These are phyloP conservation scores for Russula griseocarnosa DNA, from an alignment of 768 basidiomycete species.

Conservation along the genomic window DNA sequence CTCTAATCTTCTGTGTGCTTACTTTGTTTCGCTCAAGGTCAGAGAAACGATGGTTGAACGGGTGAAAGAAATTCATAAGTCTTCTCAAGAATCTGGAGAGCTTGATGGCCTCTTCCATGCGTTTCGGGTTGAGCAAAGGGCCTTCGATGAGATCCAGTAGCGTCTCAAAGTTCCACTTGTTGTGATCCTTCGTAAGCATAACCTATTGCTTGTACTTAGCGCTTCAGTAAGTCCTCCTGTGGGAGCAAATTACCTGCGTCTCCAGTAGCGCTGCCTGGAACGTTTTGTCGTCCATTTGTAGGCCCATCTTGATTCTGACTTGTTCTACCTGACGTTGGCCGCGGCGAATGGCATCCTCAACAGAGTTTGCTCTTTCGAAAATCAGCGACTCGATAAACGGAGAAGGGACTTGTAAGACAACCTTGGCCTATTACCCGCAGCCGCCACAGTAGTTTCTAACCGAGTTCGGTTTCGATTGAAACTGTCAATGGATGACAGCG, in stretches of 20 bases:
- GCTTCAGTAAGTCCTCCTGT: background rate
- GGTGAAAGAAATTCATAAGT: conserved; percentile 91
- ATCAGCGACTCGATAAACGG: background rate
- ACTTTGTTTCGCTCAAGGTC: conserved; percentile 72
- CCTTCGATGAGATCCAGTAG: conserved; percentile 89
- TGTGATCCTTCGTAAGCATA: conserved; percentile 80
- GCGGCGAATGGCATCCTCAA: conserved; percentile 81
- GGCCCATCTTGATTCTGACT: conserved; percentile 79
- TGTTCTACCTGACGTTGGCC: conserved; percentile 91
- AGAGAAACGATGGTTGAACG: conserved; percentile 82
- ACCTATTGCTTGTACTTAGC: conserved; percentile 46
- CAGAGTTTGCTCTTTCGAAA: conserved; percentile 61
- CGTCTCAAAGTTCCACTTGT: conserved; percentile 89
- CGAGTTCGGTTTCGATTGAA: conserved; percentile 86
- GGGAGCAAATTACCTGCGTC: conserved; percentile 57
- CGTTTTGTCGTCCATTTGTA: conserved; percentile 93
- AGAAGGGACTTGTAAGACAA: conserved; percentile 29
- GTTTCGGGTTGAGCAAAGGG: conserved; percentile 82
- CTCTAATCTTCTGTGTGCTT: background rate
- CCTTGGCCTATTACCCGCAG: conserved; percentile 62
- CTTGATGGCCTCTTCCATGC: conserved; percentile 92
- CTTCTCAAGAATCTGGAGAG: conserved; percentile 85
- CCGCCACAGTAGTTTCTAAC: conserved; percentile 44
- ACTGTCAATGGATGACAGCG: conserved; percentile 85
- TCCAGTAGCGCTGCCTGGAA: conserved; percentile 85